Evolutionary conservation across 768 basidiomycete species (phyloP).

Genomic region (Pulveroboletus sp.): DNA sequence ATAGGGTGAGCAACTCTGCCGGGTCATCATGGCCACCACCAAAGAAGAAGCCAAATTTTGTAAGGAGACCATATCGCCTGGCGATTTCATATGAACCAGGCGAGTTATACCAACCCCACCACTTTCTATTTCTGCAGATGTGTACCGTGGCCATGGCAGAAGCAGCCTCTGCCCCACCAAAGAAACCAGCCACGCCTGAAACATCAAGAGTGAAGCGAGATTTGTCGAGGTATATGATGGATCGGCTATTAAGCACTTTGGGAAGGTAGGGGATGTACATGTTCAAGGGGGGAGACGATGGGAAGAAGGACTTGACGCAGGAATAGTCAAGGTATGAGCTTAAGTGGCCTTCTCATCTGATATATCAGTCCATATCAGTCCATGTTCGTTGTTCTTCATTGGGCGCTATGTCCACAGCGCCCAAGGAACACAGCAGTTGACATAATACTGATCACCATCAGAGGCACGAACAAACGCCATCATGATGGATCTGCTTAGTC

Average conservation of each 20-base stretch:
- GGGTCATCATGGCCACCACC: slow-evolving; percentile 19
- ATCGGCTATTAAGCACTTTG: neutral
- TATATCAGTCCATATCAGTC: neutral
- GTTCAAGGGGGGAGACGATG: too few relatives aligned
- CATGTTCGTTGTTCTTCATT: neutral
- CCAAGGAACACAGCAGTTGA: too few relatives aligned
- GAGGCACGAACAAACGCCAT: neutral
- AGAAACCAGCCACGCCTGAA: slow-evolving; percentile 18
- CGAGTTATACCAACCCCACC: slow-evolving; percentile 33
- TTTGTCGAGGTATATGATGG: slow-evolving; percentile 5
- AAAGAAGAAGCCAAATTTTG: slow-evolving; percentile 23
- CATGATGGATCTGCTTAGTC: neutral
- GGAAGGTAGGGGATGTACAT: slow-evolving; percentile 6
- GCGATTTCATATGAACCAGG: slow-evolving; percentile 31
- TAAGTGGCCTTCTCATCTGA: neutral
- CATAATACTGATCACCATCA: too few relatives aligned
- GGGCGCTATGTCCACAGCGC: neutral
- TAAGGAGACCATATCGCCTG: slow-evolving; percentile 27
- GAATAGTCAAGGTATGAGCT: neutral
- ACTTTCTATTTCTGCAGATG: slow-evolving; percentile 22
- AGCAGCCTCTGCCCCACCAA: slow-evolving; percentile 29
- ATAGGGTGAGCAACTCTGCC: slow-evolving; percentile 2
- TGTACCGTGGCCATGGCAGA: slow-evolving; percentile 33
- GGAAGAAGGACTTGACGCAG: neutral
- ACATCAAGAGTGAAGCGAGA: slow-evolving; percentile 19